A percentile compares a stretch with the other conserved stretches of the same genome.
Conservation (phyloP, 1,284 basidiomycete species). For the Gomphus bonarii region DNA sequence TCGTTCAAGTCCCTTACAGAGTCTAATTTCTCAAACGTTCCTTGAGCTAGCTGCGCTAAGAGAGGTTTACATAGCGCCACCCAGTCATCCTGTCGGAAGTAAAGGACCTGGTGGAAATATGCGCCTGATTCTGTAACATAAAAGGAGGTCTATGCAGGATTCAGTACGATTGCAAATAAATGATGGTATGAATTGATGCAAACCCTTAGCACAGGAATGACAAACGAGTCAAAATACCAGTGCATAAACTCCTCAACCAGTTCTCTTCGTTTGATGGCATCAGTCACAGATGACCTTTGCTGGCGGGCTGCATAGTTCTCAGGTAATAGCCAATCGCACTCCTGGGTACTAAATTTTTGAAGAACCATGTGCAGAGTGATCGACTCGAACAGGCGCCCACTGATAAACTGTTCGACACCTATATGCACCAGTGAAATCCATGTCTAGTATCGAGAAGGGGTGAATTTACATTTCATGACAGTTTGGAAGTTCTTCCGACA, state of each 20-base stretch:
- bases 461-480: conserved; percentile 51
- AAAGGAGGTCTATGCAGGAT: conserved; percentile 65
- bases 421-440: background rate
- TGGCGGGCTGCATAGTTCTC: conserved; percentile 23
- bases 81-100: conserved; percentile 96
- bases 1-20: conserved; percentile 32
- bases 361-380: conserved; percentile 72
- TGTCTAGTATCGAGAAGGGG: background rate
- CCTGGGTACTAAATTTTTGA: conserved; percentile 67
- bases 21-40: conserved; percentile 52
- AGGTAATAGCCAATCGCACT: conserved; percentile 75
- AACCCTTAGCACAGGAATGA: conserved; percentile 76
- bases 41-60: conserved; percentile 55
- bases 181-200: conserved; percentile 12
- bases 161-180: background rate
- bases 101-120: conserved; percentile 80
- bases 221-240: conserved; percentile 88
- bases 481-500: conserved; percentile 57
- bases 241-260: conserved; percentile 78
- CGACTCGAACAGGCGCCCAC: conserved; percentile 71
- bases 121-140: conserved; percentile 90
- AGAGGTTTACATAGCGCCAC: conserved; percentile 72
- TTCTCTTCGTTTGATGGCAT: conserved; percentile 64
- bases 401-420: conserved; percentile 64
- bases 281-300: conserved; percentile 44